Evolutionary conservation across 2,329 filamentous ascomycete species (phyloP), one percentile per base, ranked within the genome.

Genomic region (Alternaria sp.): DNA sequence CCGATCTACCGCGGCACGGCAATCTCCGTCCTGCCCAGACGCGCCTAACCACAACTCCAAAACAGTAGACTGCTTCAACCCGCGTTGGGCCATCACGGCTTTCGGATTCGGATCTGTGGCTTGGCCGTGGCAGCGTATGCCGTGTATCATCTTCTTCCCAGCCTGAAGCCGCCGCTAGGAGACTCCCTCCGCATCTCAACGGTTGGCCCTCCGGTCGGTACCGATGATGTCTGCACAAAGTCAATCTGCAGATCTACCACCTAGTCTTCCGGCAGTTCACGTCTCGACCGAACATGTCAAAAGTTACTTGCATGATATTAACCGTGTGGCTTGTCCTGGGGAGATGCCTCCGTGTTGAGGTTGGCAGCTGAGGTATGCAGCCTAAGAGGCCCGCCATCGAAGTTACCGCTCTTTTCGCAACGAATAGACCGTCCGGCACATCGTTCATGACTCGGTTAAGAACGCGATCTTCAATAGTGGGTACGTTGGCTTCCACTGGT

Each of bases 371-470:
- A 13, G 13, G 52, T 11, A 6, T 25, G 15, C 21, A 13, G 7
- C 21, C 54, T 32, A 51, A 21, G 4, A 26, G 25, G 25, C 19
- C 19, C 26, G 54, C 36, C 57, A 36, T 52, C 32, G 19, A 43
- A 43, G 46, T 21, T 36, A 40, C 23, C 36, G 32, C 50, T 23
- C 30, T 36, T 36, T 26, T 36, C 15, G 17, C 11, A 54, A 28
- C 59, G 65, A 67, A 63, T 65, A 40, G 59, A 25, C 44, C 55
- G 51, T 51, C 59, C 13, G 30, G 15, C 23, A 51, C 47, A n/a
- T 19, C 30, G 17, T 46, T 47, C 57, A 63, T 61, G 61, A 62
- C 52, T 63, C 60, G 62, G 40, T 28, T 30, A 59, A 49, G 61
- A 59, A 62, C 52, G 21, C 26, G 57, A 46, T 52, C 46, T 54